These are phyloP conservation scores for Orbilia blumenaviensis DNA, from an alignment of 2,329 filamentous ascomycete genomes.

Conservation along the genomic window DNA sequence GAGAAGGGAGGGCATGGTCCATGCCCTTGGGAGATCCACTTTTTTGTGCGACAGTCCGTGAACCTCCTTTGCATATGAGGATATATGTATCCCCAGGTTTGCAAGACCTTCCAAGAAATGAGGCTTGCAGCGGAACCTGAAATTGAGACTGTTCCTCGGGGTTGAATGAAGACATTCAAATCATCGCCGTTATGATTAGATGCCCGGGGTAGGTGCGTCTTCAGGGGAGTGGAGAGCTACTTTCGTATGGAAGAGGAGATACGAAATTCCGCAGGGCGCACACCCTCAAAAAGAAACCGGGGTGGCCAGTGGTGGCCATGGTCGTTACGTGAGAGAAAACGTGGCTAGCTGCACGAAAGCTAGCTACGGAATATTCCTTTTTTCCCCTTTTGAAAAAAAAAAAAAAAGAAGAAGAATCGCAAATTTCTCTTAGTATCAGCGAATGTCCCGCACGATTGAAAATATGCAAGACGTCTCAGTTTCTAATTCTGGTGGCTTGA, in stretches of 20 bases:
- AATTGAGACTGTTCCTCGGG: conserved; percentile 14
- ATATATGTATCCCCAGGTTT: neutral
- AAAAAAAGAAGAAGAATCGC: neutral
- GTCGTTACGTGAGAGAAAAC: conserved; percentile 6
- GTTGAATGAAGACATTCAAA: neutral
- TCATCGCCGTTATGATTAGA: neutral
- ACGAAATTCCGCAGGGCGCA: conserved; percentile 15
- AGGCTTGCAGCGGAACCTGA: conserved; percentile 16
- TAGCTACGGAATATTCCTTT: neutral
- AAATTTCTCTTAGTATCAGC: neutral
- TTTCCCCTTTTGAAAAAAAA: neutral
- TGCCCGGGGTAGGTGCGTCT: too few species aligned
- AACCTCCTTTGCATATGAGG: conserved; percentile 2
- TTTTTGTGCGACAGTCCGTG: conserved; percentile 39
- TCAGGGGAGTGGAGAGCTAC: neutral
- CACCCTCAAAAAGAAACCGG: neutral
- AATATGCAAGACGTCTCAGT: conserved; percentile 29
- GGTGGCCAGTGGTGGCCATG: neutral
- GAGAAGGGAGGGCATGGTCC: neutral
- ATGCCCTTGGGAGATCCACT: conserved; percentile 21
- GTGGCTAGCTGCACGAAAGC: conserved; percentile 8
- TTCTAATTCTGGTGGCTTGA: conserved; percentile 31
- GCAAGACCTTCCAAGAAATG: neutral
- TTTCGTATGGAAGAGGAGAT: conserved; percentile 1
- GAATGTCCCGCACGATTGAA: neutral